Conservation (phyloP, 2,329 filamentous ascomycete species). For the Sporothrix inflata region DNA sequence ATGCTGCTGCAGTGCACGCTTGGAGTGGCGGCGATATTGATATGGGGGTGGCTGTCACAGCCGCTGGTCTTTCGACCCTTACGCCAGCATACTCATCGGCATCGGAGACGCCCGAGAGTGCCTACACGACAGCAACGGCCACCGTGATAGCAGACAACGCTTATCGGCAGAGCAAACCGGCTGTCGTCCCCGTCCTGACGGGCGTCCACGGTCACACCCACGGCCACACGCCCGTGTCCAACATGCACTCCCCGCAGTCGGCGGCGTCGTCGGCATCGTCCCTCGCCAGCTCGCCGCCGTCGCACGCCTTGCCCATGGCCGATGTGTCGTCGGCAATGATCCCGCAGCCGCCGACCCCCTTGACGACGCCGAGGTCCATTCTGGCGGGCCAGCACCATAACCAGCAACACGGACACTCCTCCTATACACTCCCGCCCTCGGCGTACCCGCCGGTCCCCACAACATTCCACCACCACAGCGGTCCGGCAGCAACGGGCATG, state of each 20-base stretch:
- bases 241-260: not conserved
- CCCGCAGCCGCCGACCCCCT: not conserved
- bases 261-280: not conserved
- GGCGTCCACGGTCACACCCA: not conserved
- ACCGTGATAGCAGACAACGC: not conserved
- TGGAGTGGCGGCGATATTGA: not conserved
- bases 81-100: not conserved
- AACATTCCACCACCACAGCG: not conserved
- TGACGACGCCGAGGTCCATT: conserved; percentile 10
- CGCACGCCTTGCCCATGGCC: not conserved
- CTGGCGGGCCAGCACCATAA: not conserved
- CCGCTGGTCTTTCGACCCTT: not conserved
- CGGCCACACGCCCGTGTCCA: not conserved
- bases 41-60: not conserved
- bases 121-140: not conserved
- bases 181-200: not conserved
- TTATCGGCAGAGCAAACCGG: not conserved
- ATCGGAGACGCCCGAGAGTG: not conserved
- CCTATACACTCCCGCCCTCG: not conserved
- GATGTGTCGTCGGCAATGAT: conserved; percentile 12
- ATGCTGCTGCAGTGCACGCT: not conserved
- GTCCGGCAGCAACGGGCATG: not conserved
- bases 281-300: not conserved
- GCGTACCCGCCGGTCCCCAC: conserved; percentile 17
- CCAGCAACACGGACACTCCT: not conserved